Evolutionary conservation across 768 basidiomycete genomes (phyloP), one percentile per base, ranked within the genome.

Genomic region (Hericium alpestre): DNA sequence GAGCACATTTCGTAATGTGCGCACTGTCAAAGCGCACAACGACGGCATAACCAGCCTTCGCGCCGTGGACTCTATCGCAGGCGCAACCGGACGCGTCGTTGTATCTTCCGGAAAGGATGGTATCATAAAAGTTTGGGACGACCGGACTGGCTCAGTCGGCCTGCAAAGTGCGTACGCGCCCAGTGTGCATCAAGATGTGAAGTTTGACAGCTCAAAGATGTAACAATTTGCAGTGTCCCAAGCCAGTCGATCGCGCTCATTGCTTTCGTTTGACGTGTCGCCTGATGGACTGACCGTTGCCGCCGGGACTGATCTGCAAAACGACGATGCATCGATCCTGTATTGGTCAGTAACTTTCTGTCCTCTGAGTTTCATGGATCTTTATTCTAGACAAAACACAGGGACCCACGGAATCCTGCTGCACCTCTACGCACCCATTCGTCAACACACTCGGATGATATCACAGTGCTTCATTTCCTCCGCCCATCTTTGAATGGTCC

Each of bases 361-460:
- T 41, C 51, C 49, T 23, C 27, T 49, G 13, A 23, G 63, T 56
- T 41, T 40, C 47, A n/a, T 51, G 23, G 50, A 57, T 15, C 32
- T 48, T 22, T 57, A 46, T 15, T 20, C 41, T 37, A 11, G 27
- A 39, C 22, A 13, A 20, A 41, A 12, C 22, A 38, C 53, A 93
- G 91, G 90, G 93, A 97, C 68, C 86, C 86, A 18, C 81, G 93
- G n/a, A 81, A 83, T 55, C 82, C 91, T 10, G 76, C 74, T 1
- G 75, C 79, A 1, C 87, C 86, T 4, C 66, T 91, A 1, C 82
- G 89, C 37, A 75, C 73, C n/a, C 93, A 96, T 69, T 73, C 80
- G 3, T 90, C 87, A 2, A 92, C 91, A 0, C 93, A 97, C 65
- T 94, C 93, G 2, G 93, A 97, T 69, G 93, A 97, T 65, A 82